phyloP scores from a whole-genome alignment of 2,329 filamentous ascomycete species.

The Dactylellina drechsleri region DNA sequence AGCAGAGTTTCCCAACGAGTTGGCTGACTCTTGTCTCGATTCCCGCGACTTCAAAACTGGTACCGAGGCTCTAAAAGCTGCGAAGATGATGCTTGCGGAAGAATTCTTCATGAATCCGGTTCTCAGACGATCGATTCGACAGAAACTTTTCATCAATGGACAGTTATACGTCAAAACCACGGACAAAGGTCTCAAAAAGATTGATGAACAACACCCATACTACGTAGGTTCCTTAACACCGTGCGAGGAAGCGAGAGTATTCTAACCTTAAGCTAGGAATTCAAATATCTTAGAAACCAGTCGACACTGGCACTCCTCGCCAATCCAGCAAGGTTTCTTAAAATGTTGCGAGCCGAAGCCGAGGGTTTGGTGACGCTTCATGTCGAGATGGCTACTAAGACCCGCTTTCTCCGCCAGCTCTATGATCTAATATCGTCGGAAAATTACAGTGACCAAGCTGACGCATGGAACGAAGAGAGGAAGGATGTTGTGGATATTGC shows the following conservation, averaged over 20 bases:
- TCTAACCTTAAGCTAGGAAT: slow-evolving; percentile 67
- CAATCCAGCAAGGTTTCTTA: slow-evolving; percentile 87
- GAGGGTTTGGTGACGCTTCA: slow-evolving; percentile 90
- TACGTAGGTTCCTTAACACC: slow-evolving; percentile 65
- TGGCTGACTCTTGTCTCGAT: slow-evolving; percentile 80
- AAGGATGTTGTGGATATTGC: slow-evolving; percentile 84
- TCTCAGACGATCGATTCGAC: slow-evolving; percentile 85
- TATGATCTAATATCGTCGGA: slow-evolving; percentile 89
- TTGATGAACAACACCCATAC: slow-evolving; percentile 93
- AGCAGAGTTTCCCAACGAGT: slow-evolving; percentile 79
- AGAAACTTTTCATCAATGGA: slow-evolving; percentile 83
- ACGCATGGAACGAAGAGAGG: slow-evolving; percentile 91
- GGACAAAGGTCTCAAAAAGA: slow-evolving; percentile 90
- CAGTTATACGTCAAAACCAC: slow-evolving; percentile 88
- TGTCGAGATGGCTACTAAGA: slow-evolving; percentile 78
- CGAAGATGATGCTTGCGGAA: slow-evolving; percentile 88
- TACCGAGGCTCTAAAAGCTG: slow-evolving; percentile 78
- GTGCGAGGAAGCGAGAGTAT: background rate
- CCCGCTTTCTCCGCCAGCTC: slow-evolving; percentile 79
- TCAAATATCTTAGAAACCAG: slow-evolving; percentile 94
- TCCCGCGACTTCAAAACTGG: slow-evolving; percentile 79
- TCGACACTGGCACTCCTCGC: slow-evolving; percentile 82
- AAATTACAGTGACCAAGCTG: slow-evolving; percentile 92
- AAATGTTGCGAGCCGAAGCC: slow-evolving; percentile 97
- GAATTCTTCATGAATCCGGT: slow-evolving; percentile 88